A percentile compares a stretch with the other conserved stretches of the same genome.
Conservation (phyloP, 2,329 filamentous ascomycete genomes). For the Diplocarpon mali region DNA sequence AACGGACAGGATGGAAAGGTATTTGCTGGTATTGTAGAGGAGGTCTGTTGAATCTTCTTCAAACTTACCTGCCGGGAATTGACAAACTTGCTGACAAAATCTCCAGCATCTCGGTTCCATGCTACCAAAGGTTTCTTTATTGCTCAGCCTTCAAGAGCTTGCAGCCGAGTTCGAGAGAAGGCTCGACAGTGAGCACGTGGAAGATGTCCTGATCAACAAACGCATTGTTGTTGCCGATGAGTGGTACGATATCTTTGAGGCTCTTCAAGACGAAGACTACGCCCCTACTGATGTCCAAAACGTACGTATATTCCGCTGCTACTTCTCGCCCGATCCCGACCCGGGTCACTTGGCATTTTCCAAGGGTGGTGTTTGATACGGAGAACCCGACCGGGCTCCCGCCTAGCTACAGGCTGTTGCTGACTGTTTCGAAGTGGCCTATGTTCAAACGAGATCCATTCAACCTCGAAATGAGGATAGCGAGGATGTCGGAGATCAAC, state of each 20-base stretch:
- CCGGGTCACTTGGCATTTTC: neutral
- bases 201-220: neutral
- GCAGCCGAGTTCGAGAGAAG: neutral
- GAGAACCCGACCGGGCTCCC: no score
- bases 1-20: no score
- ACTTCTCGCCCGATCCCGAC: neutral
- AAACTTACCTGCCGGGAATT: no score
- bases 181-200: neutral
- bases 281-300: neutral
- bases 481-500: neutral
- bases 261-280: neutral
- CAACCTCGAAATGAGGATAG: neutral
- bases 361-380: no score
- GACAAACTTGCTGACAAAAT: neutral
- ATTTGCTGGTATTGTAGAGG: no score
- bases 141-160: neutral
- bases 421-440: no score
- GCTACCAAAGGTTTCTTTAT: neutral
- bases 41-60: no score
- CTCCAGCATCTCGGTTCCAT: neutral
- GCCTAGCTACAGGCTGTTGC: no score
- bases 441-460: no score
- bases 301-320: neutral
- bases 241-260: neutral
- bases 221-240: neutral